Evolutionary conservation across 768 basidiomycete genomes (phyloP).

Genomic region (Lactarius sp.): DNA sequence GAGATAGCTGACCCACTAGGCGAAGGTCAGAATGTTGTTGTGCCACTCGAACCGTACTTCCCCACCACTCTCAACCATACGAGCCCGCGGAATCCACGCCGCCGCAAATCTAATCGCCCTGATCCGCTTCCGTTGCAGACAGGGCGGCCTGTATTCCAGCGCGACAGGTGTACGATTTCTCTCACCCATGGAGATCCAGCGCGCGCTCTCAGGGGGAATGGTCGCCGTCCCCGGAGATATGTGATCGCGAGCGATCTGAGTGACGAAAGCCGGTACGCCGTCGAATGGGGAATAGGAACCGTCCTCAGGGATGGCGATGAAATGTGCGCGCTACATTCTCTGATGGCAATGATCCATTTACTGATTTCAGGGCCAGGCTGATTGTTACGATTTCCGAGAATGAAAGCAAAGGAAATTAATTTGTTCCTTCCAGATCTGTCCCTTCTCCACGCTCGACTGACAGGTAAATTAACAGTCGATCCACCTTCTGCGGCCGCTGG

Average conservation of each 20-base stretch:
- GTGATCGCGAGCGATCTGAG: conserved; percentile 92
- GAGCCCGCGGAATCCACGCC: conserved; percentile 36
- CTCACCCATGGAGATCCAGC: conserved; percentile 81
- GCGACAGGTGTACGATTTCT: conserved; percentile 89
- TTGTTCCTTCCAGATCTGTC: conserved; percentile 7
- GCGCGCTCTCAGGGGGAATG: conserved; percentile 42
- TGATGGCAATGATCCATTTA: not conserved
- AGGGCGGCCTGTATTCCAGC: conserved; percentile 77
- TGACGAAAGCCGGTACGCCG: conserved; percentile 89
- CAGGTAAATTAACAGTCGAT: conserved; percentile 44
- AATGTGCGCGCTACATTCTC: conserved; percentile 41
- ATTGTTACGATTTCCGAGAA: conserved; percentile 91
- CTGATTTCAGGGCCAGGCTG: conserved; percentile 40
- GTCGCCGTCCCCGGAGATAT: conserved; percentile 62
- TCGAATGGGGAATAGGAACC: conserved; percentile 98
- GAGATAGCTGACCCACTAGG: conserved; percentile 75
- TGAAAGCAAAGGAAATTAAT: conserved; percentile 71
- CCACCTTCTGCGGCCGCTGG: conserved; percentile 62
- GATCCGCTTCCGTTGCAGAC: conserved; percentile 65
- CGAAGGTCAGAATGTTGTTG: conserved; percentile 86
- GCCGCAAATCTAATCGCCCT: conserved; percentile 58
- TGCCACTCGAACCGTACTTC: conserved; percentile 81
- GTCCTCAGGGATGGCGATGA: conserved; percentile 94
- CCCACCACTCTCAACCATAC: conserved; percentile 59
- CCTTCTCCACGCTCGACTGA: not conserved